Percentiles rank a stretch among this genome's conserved stretches.
These are phyloP conservation scores for Syncephalastrum racemosum DNA, from an alignment of 371 early-diverging fungal genomes.

Conservation along the genomic window DNA sequence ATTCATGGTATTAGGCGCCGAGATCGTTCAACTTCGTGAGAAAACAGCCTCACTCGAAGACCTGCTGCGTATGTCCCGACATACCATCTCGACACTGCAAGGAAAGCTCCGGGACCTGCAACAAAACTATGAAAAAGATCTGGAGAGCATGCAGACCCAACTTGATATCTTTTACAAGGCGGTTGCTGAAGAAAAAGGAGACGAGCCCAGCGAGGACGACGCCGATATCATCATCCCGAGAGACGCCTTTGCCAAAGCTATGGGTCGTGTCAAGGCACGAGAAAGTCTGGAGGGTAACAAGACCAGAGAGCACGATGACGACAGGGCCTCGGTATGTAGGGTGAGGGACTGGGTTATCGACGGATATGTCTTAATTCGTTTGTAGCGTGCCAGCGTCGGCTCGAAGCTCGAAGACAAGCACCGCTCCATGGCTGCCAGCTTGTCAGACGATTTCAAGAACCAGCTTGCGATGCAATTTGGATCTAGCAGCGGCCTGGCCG, in stretches of 20 bases:
- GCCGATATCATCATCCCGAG: conserved; percentile 30
- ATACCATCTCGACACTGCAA: conserved; percentile 78
- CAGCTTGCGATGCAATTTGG: conserved; percentile 49
- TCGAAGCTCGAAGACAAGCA: conserved; percentile 28
- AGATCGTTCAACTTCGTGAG: conserved; percentile 54
- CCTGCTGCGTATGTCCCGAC: conserved; percentile 74
- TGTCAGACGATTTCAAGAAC: conserved; percentile 48
- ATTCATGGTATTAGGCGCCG: background rate
- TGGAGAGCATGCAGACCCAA: conserved; percentile 69
- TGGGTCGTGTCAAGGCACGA: conserved; percentile 43
- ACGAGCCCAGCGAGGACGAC: conserved; percentile 16
- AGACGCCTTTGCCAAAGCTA: conserved; percentile 34
- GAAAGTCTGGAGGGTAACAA: conserved; percentile 40
- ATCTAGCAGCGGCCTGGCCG: conserved; percentile 39
- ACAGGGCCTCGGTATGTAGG: conserved; percentile 1
- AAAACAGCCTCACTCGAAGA: conserved; percentile 80
- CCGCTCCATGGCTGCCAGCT: conserved; percentile 39
- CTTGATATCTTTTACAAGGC: conserved; percentile 69
- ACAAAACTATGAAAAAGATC: conserved; percentile 62
- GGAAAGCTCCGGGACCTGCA: conserved; percentile 68
- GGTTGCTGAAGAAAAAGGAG: conserved; percentile 54
- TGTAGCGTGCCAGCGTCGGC: background rate
- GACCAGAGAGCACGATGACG: conserved; percentile 3
- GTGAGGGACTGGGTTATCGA: background rate
- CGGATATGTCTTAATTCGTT: background rate